Evolutionary conservation across 108 stramenopile species (phyloP).

Genomic region (Chaetoceros tenuissimus): DNA sequence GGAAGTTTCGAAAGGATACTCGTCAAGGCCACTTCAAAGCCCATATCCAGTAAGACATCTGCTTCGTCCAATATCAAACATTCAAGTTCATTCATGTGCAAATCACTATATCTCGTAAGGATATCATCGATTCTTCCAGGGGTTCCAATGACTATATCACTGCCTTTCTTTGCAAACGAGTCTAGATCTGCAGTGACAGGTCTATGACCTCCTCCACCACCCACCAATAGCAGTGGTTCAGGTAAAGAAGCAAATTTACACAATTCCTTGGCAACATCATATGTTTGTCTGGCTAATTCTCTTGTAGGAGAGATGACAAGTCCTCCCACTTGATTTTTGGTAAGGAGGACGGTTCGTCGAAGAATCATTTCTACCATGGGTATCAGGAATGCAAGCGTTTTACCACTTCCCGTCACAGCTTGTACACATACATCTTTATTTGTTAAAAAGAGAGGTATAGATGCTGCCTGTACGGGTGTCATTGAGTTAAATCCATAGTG

Average conservation of each 20-base stretch:
- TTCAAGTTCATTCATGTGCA: constrained; percentile 80
- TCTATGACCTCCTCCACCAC: constrained; percentile 44
- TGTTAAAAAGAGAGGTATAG: constrained; percentile 90
- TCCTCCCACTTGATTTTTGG: constrained; percentile 56
- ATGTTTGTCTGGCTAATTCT: constrained; percentile 92
- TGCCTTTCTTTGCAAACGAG: constrained; percentile 49
- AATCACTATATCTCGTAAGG: constrained; percentile 63
- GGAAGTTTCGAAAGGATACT: constrained; percentile 81
- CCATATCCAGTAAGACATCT: constrained; percentile 92
- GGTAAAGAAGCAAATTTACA: constrained; percentile 35
- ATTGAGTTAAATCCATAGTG: constrained; percentile 58
- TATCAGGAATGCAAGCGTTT: constrained; percentile 96
- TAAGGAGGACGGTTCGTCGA: constrained; percentile 32
- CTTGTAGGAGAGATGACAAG: constrained; percentile 90
- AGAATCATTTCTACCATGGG: constrained; percentile 88
- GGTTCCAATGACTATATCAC: constrained; percentile 91
- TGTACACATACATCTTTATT: constrained; percentile 97
- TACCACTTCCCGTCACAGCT: constrained; percentile 95
- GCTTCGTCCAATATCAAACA: constrained; percentile 94
- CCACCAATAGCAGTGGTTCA: constrained; percentile 65
- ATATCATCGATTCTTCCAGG: constrained; percentile 95
- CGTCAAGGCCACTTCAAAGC: constrained; percentile 78
- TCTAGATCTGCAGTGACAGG: constrained; percentile 75
- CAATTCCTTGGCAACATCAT: constrained; percentile 52
- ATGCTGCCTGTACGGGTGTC: constrained; percentile 91